Evolutionary conservation across 2,329 filamentous ascomycete species (phyloP), one percentile per base, ranked within the genome.

Genomic region (Trichoderma brevicompactum): DNA sequence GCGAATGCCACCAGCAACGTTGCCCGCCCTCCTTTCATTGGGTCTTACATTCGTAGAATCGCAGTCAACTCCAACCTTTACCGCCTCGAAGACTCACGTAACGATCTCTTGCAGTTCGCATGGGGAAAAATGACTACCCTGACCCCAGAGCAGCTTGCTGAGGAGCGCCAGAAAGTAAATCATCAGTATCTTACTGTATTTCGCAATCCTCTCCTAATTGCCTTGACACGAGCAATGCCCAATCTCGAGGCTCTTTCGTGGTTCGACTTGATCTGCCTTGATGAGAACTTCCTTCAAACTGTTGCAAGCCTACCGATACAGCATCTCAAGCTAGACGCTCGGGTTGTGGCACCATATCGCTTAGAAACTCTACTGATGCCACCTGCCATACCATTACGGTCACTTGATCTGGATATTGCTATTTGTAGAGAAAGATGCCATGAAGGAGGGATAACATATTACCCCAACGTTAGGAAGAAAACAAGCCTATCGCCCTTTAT

Each of bases 191-290:
- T 55, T 38, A 8, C 13, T n/a, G n/a, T 10, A 5, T 49, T 38
- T 32, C 43, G 43, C 43, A 34, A 13, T 23, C 56, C 44, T 44
- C 9, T 38, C 3, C 65, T 69, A 43, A 19, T 28, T 7, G 12
- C 52, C 15, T 60, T 43, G 12, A 13, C 32, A 1, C 48, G 64
- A 7, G 49, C 44, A 17, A 64, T 70, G 64, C 62, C 64, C 2
- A 64, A 69, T 34, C 62, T 70, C 9, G 68, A 70, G 1, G 34
- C 32, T 1, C 55, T 70, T 10, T 19, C 15, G 13, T 70, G 68
- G 66, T 28, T 4, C 0, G 67, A 64, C 43, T 0, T 2, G 3
- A 44, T 52, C 23, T n/a, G 55, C 6, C 13, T 67, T 2, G 52
- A 66, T 12, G 9, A 19, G 15, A 23, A 54, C 12, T 64, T 55